A percentile compares a stretch with the other conserved stretches of the same genome.
These are phyloP conservation scores for Zhuliangozyma blackwelliae DNA, from an alignment of 1,139 yeast species.

Conservation along the genomic window DNA sequence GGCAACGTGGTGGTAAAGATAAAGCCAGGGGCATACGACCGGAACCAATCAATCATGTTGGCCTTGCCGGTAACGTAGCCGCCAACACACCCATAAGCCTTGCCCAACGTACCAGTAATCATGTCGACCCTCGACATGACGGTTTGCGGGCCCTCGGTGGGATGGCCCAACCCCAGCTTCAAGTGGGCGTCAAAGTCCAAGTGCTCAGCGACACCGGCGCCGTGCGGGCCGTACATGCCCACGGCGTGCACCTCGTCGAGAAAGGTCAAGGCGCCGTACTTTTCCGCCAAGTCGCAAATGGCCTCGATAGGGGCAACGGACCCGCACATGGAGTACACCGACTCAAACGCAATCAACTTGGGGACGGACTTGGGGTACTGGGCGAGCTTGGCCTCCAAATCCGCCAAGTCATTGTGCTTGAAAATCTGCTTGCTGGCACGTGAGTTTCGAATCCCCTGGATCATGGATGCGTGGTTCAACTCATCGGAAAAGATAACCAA, in stretches of 20 bases:
- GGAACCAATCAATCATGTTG: constrained; percentile 84
- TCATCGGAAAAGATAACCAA: constrained; percentile 91
- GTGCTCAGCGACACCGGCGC: constrained; percentile 99
- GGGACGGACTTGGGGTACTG: constrained; percentile 82
- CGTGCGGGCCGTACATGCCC: constrained; percentile 98
- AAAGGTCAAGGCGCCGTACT: constrained; percentile 94
- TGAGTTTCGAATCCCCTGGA: constrained; percentile 90
- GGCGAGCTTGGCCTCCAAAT: constrained; percentile 74
- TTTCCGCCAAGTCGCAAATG: constrained; percentile 93
- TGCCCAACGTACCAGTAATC: constrained; percentile 96
- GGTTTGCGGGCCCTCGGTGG: constrained; percentile 35
- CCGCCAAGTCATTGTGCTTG: constrained; percentile 82
- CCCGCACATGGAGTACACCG: constrained; percentile 98
- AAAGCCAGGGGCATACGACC: constrained; percentile 96
- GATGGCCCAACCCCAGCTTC: constrained; percentile 58
- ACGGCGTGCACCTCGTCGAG: constrained; percentile 98
- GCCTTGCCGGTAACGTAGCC: constrained; percentile 94
- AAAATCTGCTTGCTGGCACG: constrained; percentile 84
- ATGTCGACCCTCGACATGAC: constrained; percentile 90
- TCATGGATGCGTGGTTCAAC: constrained; percentile 96
- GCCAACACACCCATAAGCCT: constrained; percentile 95
- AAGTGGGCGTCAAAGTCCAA: constrained; percentile 80
- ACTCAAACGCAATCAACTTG: constrained; percentile 93
- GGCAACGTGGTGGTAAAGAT: constrained; percentile 95
- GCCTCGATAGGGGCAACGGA: constrained; percentile 90